These are phyloP conservation scores for Alternaria dauci DNA, from an alignment of 2,329 filamentous ascomycete species.

Conservation along the genomic window DNA sequence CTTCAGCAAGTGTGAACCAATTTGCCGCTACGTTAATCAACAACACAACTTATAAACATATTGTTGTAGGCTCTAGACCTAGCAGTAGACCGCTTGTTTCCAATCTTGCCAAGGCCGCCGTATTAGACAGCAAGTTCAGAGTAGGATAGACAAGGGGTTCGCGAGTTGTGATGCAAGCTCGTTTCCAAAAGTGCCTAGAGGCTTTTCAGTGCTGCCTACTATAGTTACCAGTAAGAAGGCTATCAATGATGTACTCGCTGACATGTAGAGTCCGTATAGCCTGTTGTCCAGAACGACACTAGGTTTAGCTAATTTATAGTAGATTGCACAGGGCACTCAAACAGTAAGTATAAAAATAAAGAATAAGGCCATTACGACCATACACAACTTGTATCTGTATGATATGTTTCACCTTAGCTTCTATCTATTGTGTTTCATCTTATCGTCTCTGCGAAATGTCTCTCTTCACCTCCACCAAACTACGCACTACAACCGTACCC, in stretches of 20 bases:
- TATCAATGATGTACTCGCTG: neutral
- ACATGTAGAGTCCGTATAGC: too few relatives aligned
- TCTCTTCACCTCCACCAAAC: neutral
- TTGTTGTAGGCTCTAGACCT: constrained; percentile 60
- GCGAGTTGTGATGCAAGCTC: constrained; percentile 44
- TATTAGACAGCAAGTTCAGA: neutral
- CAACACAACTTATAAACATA: constrained; percentile 56
- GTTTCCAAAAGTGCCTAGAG: neutral
- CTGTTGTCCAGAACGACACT: neutral
- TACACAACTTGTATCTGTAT: neutral
- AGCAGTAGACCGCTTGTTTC: constrained; percentile 27
- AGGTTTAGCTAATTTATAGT: neutral
- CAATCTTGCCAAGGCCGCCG: constrained; percentile 44
- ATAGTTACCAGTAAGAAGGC: constrained; percentile 4
- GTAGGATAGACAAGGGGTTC: constrained; percentile 19
- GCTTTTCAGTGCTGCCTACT: constrained; percentile 3
- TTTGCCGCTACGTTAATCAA: neutral
- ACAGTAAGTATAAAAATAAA: neutral
- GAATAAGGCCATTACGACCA: neutral
- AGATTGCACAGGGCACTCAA: neutral
- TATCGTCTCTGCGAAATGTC: neutral
- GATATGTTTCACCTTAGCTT: neutral
- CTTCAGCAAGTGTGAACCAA: neutral
- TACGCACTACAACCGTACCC: neutral
- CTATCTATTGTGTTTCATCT: neutral